A percentile compares a stretch with the other conserved stretches of the same genome.
phyloP scores from a whole-genome alignment of 768 basidiomycete genomes.

The Tricholoma matsutake region DNA sequence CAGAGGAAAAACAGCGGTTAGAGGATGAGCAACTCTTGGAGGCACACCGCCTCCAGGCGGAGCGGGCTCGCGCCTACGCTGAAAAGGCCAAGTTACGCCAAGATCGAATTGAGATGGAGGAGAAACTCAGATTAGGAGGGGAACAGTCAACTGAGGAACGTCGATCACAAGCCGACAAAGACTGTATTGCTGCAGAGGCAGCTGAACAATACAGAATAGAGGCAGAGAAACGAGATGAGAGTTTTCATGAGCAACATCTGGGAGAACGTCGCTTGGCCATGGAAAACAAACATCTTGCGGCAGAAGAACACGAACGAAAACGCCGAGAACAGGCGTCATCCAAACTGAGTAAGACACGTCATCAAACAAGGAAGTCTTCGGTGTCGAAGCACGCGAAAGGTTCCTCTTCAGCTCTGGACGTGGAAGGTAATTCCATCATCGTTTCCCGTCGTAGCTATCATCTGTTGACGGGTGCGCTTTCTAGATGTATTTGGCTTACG shows the following conservation, averaged over 20 bases:
- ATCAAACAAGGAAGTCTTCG: neutral
- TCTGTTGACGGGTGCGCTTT: constrained; percentile 2
- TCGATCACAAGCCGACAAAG: constrained; percentile 24
- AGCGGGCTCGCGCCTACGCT: constrained; percentile 24
- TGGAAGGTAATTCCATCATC: constrained; percentile 7
- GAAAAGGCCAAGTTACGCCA: constrained; percentile 31
- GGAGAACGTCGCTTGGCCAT: constrained; percentile 15
- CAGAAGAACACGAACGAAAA: constrained; percentile 7
- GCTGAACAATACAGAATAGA: constrained; percentile 24
- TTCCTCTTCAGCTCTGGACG: neutral
- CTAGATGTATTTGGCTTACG: constrained; percentile 61
- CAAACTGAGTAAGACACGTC: constrained; percentile 7
- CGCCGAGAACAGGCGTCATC: constrained; percentile 16
- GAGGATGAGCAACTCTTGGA: constrained; percentile 25
- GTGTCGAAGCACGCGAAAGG: constrained; percentile 1
- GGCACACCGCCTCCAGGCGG: constrained; percentile 14
- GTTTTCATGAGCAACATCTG: constrained; percentile 14
- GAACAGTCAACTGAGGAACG: constrained; percentile 32
- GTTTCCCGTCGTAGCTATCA: neutral
- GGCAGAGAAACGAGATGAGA: constrained; percentile 13
- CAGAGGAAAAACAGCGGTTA: constrained; percentile 25
- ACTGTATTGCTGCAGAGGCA: constrained; percentile 19
- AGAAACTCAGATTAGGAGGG: constrained; percentile 31
- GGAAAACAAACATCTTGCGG: constrained; percentile 15
- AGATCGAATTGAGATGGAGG: constrained; percentile 31